phyloP scores from a whole-genome alignment of 495 filamentous ascomycete species.

The Neurospora sp. region DNA sequence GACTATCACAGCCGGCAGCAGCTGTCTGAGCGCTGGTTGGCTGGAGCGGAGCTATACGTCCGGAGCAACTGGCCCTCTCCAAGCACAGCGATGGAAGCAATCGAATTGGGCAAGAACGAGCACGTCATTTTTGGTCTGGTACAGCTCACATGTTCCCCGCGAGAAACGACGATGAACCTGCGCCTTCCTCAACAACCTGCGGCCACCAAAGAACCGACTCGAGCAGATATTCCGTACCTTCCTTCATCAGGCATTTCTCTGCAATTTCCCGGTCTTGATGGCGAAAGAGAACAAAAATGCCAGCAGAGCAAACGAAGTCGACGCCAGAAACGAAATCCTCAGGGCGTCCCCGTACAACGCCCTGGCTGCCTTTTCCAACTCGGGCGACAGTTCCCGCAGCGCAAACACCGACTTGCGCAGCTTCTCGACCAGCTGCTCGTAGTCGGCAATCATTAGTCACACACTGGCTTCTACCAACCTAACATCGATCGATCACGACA shows the following conservation, averaged over 20 bases:
- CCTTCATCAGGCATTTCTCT: conserved; percentile 8
- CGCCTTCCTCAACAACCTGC: not conserved
- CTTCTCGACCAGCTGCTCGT: conserved; percentile 36
- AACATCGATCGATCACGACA: not conserved
- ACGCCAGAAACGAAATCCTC: conserved; percentile 38
- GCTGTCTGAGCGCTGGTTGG: not conserved
- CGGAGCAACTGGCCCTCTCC: not conserved
- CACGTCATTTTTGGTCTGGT: not conserved
- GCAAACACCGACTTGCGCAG: conserved; percentile 47
- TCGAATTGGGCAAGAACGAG: not conserved
- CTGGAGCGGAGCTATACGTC: too few relatives aligned
- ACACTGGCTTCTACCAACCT: too few relatives aligned
- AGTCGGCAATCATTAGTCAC: not conserved
- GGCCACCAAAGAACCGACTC: not conserved
- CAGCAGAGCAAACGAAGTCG: conserved; percentile 31
- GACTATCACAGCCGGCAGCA: not conserved
- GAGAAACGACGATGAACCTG: not conserved
- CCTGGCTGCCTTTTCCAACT: conserved; percentile 38
- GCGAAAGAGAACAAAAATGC: conserved; percentile 22
- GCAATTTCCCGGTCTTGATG: conserved; percentile 15
- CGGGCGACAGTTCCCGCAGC: conserved; percentile 34
- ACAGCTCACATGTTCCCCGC: not conserved
- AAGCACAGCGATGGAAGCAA: not conserved
- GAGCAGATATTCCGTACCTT: not conserved
- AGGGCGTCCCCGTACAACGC: conserved; percentile 42